Evolutionary conservation across 805 yeast species (phyloP), one percentile per base, ranked within the genome.

Genomic region (Yarrowia bubula): DNA sequence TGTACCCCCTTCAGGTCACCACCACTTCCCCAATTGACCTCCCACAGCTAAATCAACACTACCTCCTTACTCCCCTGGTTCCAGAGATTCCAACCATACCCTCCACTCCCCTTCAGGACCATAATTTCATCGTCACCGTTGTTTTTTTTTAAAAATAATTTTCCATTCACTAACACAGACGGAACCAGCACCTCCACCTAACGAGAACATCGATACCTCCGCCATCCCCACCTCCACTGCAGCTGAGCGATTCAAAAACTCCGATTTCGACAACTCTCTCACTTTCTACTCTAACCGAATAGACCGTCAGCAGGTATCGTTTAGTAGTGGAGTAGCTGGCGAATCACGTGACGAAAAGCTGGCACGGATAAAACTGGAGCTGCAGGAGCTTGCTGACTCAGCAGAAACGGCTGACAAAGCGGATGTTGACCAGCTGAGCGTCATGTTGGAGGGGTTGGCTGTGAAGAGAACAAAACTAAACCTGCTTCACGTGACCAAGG

Each of bases 251-350:
- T 55, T 55, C 32, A 47, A 47, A 3, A 22, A 31, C 17, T 37
- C 47, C 13, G 61, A 55, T 31, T 55, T 55, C 38, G 61, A 55
- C 47, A 55, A 55, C 17, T 55, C 61, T 11, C 41, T 31, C 31
- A 55, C 61, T 14, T 39, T 39, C n/a, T 55, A 55, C 47, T 55
- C 61, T 14, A 55, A 22, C 28, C 47, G 61, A 4, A 55, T 55
- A 3, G 61, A 55, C 47, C 37, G 61, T 1, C 47, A 37, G 4
- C 37, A 55, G 14, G 14, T 8, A 17, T 55, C 61, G 28, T 55
- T 55, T 31, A 14, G 28, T 4, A 55, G 43, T 13, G 61, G 61
- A 3, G 42, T 38, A 0, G 47, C 47, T 0, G 61, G 61, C 11
- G 64, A 58, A 13, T 10, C 50, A 5, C 32, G 64, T 1, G 51